Percentiles rank a stretch among this genome's conserved stretches.
Conservation (phyloP, 2,329 filamentous ascomycete species). For the Microcyclospora pomicola region DNA sequence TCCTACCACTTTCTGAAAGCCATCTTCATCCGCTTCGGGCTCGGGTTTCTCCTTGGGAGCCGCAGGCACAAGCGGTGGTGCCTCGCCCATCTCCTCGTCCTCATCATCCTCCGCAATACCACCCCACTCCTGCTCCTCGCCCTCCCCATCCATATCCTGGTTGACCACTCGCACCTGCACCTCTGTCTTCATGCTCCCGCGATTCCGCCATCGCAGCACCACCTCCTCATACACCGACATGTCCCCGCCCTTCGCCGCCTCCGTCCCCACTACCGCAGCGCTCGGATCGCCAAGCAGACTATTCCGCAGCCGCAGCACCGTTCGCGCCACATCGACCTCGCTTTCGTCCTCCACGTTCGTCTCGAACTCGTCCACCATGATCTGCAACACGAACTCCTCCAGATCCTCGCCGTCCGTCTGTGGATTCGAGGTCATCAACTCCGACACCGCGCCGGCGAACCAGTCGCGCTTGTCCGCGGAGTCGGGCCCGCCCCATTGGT, state of each 20-base stretch:
- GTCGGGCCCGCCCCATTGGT: conserved; percentile 76
- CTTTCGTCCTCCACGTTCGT: conserved; percentile 85
- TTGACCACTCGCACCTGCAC: conserved; percentile 38
- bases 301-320: conserved; percentile 54
- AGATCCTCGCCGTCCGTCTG: conserved; percentile 64
- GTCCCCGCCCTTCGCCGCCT: conserved; percentile 53
- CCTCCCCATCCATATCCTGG: conserved; percentile 47
- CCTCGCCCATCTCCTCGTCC: conserved; percentile 41
- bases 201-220: conserved; percentile 57
- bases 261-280: conserved; percentile 72
- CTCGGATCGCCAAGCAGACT: conserved; percentile 53
- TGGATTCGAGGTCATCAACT: conserved; percentile 52
- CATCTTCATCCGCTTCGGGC: conserved; percentile 36
- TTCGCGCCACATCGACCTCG: conserved; percentile 55
- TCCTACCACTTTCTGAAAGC: conserved; percentile 26
- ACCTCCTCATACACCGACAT: conserved; percentile 74
- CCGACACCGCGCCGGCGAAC: conserved; percentile 78
- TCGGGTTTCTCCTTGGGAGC: conserved; percentile 44
- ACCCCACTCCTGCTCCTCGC: conserved; percentile 32
- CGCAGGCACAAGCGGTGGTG: conserved; percentile 47
- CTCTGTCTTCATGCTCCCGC: conserved; percentile 46
- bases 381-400: conserved; percentile 71
- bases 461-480: conserved; percentile 84
- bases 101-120: conserved; percentile 38
- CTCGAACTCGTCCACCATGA: conserved; percentile 94